Evolutionary conservation across 1,284 basidiomycete species (phyloP).

Genomic region (Phellinidium pouzarii): DNA sequence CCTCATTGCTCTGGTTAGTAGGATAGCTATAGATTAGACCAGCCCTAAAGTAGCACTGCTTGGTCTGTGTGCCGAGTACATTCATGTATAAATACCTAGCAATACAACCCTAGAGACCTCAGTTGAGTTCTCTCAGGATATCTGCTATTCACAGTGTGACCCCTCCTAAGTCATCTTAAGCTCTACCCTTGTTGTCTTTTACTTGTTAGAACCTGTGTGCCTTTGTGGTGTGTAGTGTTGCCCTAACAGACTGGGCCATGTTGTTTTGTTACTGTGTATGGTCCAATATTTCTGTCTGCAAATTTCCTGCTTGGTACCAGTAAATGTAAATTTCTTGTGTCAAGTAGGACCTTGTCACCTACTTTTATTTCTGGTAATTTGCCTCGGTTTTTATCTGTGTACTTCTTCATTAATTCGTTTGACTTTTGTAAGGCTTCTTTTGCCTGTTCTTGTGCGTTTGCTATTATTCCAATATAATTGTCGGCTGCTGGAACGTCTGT

Average conservation of each 20-base stretch:
- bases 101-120: too few relatives aligned
- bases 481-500: background rate
- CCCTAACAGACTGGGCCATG: slow-evolving; percentile 4
- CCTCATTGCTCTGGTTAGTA: too few relatives aligned
- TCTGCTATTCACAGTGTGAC: too few relatives aligned
- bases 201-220: too few relatives aligned
- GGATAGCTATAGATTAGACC: too few relatives aligned
- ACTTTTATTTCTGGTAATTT: slow-evolving; percentile 16
- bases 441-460: background rate
- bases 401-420: background rate
- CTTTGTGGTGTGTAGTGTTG: too few relatives aligned
- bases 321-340: slow-evolving; percentile 21
- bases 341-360: slow-evolving; percentile 24
- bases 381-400: background rate
- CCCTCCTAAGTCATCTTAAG: too few relatives aligned
- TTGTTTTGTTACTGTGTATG: slow-evolving; percentile 21
- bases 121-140: too few relatives aligned
- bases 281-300: slow-evolving; percentile 14
- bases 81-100: too few relatives aligned
- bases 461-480: background rate
- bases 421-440: background rate
- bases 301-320: slow-evolving; percentile 23
- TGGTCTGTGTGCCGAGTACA: too few relatives aligned
- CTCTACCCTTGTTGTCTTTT: too few relatives aligned
- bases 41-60: too few relatives aligned